Percentiles rank a stretch among this genome's conserved stretches.
Conservation (phyloP, 2,329 filamentous ascomycete genomes). For the Trichoderma brevicompactum region DNA sequence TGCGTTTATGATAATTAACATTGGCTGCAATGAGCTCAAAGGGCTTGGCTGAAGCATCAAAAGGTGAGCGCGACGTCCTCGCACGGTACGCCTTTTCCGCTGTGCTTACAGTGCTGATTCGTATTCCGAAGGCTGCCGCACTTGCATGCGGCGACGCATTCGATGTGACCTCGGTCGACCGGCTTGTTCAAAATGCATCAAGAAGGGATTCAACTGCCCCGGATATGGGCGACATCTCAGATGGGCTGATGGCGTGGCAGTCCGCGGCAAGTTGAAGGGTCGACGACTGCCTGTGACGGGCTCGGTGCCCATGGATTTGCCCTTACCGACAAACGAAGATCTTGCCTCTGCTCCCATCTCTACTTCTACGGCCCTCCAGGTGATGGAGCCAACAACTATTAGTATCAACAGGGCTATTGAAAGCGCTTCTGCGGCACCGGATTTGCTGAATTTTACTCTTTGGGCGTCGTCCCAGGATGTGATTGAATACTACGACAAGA, state of each 20-base stretch:
- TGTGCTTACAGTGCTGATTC: conserved; percentile 2
- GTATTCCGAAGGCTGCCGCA: conserved; percentile 34
- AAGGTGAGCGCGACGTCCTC: conserved; percentile 12
- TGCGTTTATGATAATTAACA: conserved; percentile 6
- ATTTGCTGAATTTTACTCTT: conserved; percentile 31
- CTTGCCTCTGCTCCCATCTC: background rate
- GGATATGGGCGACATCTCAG: conserved; percentile 37
- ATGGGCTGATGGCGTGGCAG: conserved; percentile 39
- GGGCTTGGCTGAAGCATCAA: conserved; percentile 23
- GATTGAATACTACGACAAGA: conserved; percentile 39
- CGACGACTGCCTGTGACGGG: conserved; percentile 31
- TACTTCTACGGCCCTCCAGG: background rate
- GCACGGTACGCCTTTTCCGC: background rate
- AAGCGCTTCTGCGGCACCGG: background rate
- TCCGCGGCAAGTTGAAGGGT: conserved; percentile 37
- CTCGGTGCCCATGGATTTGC: conserved; percentile 15
- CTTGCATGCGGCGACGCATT: conserved; percentile 39
- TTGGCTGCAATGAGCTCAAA: conserved; percentile 25
- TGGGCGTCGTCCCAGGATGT: conserved; percentile 34
- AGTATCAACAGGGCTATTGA: conserved; percentile 14
- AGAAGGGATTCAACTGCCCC: conserved; percentile 38
- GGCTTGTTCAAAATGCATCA: conserved; percentile 38
- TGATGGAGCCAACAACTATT: background rate
- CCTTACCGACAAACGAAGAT: conserved; percentile 3
- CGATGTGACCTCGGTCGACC: conserved; percentile 37